A percentile compares a stretch with the other conserved stretches of the same genome.
These are phyloP conservation scores for Suillus ampliporus DNA, from an alignment of 768 basidiomycete genomes.

Conservation along the genomic window DNA sequence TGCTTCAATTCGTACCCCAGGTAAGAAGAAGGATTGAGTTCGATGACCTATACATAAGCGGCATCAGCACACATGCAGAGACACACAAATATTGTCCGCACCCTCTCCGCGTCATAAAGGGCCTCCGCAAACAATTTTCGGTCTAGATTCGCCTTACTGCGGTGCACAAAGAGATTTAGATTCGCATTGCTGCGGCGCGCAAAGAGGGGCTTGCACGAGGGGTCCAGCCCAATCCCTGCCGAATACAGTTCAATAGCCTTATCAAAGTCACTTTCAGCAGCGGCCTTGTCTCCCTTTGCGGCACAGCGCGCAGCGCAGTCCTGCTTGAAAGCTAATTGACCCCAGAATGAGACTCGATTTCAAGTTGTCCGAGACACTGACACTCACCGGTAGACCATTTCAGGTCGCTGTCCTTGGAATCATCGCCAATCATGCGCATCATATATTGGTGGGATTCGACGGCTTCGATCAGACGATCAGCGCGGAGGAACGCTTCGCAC, in stretches of 20 bases:
- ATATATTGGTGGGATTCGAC: background rate
- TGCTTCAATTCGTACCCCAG: background rate
- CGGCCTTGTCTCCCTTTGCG: background rate
- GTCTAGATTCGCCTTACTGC: background rate
- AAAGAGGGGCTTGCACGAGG: too few relatives aligned
- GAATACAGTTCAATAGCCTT: background rate
- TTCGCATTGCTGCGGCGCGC: too few relatives aligned
- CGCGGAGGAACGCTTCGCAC: background rate
- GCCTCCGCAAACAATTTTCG: background rate
- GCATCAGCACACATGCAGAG: background rate
- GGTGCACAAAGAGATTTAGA: background rate
- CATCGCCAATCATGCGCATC: background rate
- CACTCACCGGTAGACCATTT: background rate
- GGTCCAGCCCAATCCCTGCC: background rate
- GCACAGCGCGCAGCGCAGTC: background rate
- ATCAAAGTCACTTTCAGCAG: background rate
- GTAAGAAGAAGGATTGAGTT: background rate
- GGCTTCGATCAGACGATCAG: background rate
- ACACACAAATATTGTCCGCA: background rate
- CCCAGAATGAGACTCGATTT: background rate
- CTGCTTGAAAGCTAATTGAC: background rate
- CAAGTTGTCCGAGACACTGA: background rate
- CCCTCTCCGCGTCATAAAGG: background rate
- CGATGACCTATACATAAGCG: background rate
- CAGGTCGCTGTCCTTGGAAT: background rate